These are phyloP conservation scores for Pseudogymnoascus sp. DNA, from an alignment of 2,329 filamentous ascomycete genomes.

Conservation along the genomic window DNA sequence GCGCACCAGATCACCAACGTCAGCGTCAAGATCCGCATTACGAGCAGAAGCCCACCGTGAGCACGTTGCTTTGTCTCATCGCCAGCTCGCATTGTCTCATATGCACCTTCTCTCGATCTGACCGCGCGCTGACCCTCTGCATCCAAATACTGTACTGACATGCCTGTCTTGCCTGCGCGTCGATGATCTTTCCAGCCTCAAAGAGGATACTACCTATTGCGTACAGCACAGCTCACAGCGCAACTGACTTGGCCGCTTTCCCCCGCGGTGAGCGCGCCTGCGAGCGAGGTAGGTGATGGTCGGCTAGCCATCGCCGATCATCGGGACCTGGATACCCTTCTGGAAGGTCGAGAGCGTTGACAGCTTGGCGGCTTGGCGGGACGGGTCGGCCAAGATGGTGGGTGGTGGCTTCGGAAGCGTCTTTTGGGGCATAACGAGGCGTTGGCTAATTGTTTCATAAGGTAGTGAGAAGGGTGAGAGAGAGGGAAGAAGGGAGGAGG, in stretches of 20 bases:
- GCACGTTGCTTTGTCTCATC: conserved; percentile 5
- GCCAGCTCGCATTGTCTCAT: not conserved
- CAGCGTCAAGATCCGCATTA: not conserved
- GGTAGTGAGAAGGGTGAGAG: not conserved
- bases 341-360: conserved; percentile 2
- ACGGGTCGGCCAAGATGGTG: not conserved
- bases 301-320: not conserved
- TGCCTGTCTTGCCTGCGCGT: too few species aligned
- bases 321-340: not conserved
- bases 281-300: not conserved
- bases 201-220: too few species aligned
- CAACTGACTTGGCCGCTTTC: not conserved
- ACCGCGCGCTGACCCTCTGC: not conserved
- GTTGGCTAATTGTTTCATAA: not conserved
- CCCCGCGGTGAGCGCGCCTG: not conserved
- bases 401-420: not conserved
- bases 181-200: too few species aligned
- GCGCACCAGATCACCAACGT: not conserved
- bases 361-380: not conserved
- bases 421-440: not conserved
- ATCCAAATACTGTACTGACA: too few species aligned
- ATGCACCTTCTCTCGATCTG: not conserved
- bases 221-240: too few species aligned
- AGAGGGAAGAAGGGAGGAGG: not conserved
- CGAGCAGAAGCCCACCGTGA: not conserved